phyloP scores from a whole-genome alignment of 2,329 filamentous ascomycete genomes.

The Ascochyta viciae-villosae region DNA sequence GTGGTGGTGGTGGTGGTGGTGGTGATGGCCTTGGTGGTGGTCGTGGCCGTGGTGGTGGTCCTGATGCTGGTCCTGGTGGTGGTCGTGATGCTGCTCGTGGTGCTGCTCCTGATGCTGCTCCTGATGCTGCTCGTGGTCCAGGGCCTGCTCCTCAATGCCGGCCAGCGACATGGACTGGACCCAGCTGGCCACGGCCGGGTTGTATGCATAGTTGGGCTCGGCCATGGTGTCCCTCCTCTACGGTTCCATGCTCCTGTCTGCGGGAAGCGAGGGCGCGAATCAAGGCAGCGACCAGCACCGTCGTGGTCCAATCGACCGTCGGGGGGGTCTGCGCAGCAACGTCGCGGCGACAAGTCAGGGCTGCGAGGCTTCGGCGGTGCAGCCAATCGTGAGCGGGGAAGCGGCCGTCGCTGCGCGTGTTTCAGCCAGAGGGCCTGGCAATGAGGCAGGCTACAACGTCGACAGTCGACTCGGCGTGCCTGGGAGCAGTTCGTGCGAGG shows the following conservation, averaged over 20 bases:
- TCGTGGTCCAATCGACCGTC: constrained; percentile 16
- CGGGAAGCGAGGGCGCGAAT: constrained; percentile 35
- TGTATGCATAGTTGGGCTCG: constrained; percentile 44
- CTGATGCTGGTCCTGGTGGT: neutral
- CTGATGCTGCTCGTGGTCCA: neutral
- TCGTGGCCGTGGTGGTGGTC: neutral
- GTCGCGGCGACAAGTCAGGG: constrained; percentile 16
- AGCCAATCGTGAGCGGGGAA: constrained; percentile 12
- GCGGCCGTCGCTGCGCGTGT: constrained; percentile 10
- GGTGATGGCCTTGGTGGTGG: neutral
- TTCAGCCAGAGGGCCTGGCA: constrained; percentile 11
- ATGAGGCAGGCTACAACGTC: neutral
- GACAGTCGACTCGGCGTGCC: constrained; percentile 3
- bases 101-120: neutral
- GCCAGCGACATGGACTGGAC: constrained; percentile 45
- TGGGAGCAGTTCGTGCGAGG: constrained; percentile 8
- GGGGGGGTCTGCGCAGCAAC: neutral
- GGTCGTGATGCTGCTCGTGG: neutral
- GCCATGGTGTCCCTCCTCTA: constrained; percentile 38
- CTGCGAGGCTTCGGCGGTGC: constrained; percentile 13
- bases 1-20: neutral
- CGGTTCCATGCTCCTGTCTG: constrained; percentile 37
- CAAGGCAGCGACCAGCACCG: constrained; percentile 29
- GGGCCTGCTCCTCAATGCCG: constrained; percentile 21
- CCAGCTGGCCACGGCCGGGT: constrained; percentile 42